phyloP scores from a whole-genome alignment of 2,329 filamentous ascomycete species.

The Penicillium sp. region DNA sequence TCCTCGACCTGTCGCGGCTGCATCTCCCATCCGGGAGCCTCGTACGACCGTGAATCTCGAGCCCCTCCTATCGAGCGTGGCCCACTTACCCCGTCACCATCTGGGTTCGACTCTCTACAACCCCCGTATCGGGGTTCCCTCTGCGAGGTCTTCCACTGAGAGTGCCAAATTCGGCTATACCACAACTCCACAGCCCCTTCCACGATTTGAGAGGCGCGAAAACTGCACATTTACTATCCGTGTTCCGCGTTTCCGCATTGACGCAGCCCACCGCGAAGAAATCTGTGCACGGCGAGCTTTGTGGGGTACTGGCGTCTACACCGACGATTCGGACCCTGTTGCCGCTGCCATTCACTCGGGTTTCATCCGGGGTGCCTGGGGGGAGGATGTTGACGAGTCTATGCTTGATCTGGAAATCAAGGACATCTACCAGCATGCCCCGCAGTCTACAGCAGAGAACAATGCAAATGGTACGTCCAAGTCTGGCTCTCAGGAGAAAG shows the following conservation, averaged over 20 bases:
- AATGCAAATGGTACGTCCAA: slow-evolving; percentile 13
- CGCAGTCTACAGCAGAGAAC: slow-evolving; percentile 37
- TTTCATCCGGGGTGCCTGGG: slow-evolving; percentile 86
- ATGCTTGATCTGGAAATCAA: slow-evolving; percentile 58
- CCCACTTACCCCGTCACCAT: slow-evolving; percentile 68
- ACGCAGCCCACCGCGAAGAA: slow-evolving; percentile 66
- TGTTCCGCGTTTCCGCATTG: slow-evolving; percentile 74
- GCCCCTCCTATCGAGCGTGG: slow-evolving; percentile 66
- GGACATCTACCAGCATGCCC: slow-evolving; percentile 45
- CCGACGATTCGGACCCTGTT: slow-evolving; percentile 89
- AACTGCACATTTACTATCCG: slow-evolving; percentile 90
- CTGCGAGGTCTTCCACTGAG: slow-evolving; percentile 37
- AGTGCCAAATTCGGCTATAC: slow-evolving; percentile 56
- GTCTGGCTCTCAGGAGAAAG: slow-evolving; percentile 16
- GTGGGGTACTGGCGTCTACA: slow-evolving; percentile 94
- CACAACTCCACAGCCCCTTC: slow-evolving; percentile 65
- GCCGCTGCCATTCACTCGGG: slow-evolving; percentile 90
- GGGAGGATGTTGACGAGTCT: slow-evolving; percentile 66
- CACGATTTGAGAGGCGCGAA: slow-evolving; percentile 69
- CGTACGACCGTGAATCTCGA: slow-evolving; percentile 65
- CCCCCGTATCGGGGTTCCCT: slow-evolving; percentile 54
- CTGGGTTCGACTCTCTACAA: slow-evolving; percentile 81
- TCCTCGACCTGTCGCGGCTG: slow-evolving; percentile 26
- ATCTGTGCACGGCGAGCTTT: slow-evolving; percentile 75
- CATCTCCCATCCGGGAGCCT: slow-evolving; percentile 50